Percentiles rank a stretch among this genome's conserved stretches.
Evolutionary conservation across 2,329 filamentous ascomycete species (phyloP).

Genomic region (Decorospora gaudefroyi): DNA sequence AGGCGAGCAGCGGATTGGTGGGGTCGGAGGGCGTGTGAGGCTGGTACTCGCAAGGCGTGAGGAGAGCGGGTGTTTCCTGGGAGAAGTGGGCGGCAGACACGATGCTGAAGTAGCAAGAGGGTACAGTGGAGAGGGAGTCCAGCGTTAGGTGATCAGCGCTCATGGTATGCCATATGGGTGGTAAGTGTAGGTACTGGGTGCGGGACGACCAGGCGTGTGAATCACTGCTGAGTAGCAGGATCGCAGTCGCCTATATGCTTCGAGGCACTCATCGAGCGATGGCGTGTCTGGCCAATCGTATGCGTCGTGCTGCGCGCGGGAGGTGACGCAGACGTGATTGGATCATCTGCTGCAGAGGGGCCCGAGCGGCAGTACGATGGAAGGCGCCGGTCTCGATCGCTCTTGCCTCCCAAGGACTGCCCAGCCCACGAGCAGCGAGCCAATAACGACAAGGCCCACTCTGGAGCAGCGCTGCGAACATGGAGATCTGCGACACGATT

Average conservation of each 20-base stretch:
- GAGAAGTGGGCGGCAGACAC: conserved; percentile 40
- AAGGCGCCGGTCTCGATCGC: conserved; percentile 7
- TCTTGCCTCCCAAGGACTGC: conserved; percentile 1
- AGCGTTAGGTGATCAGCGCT: conserved; percentile 16
- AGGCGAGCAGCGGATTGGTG: conserved; percentile 44
- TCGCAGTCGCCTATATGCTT: conserved; percentile 22
- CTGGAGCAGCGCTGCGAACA: background rate
- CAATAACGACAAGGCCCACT: background rate
- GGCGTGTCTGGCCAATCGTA: conserved; percentile 6
- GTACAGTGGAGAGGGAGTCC: conserved; percentile 13
- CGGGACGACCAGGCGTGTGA: conserved; percentile 13
- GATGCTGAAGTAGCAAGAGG: conserved; percentile 44
- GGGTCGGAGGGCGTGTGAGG: conserved; percentile 37
- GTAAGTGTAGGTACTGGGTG: background rate
- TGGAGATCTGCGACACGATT: background rate
- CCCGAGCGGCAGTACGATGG: conserved; percentile 12
- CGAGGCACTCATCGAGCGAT: conserved; percentile 16
- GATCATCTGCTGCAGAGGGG: background rate
- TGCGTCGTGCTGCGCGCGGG: conserved; percentile 7
- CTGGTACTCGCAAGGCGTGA: conserved; percentile 31
- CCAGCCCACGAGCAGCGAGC: conserved; percentile 5
- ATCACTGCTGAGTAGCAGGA: conserved; percentile 16
- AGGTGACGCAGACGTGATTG: conserved; percentile 4
- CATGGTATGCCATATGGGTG: conserved; percentile 20
- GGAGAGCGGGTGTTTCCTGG: conserved; percentile 36